Evolutionary conservation across 306 rosid genomes (phyloP), one percentile per base, ranked within the genome.

Genomic region (Sechiopsis laciniata): DNA sequence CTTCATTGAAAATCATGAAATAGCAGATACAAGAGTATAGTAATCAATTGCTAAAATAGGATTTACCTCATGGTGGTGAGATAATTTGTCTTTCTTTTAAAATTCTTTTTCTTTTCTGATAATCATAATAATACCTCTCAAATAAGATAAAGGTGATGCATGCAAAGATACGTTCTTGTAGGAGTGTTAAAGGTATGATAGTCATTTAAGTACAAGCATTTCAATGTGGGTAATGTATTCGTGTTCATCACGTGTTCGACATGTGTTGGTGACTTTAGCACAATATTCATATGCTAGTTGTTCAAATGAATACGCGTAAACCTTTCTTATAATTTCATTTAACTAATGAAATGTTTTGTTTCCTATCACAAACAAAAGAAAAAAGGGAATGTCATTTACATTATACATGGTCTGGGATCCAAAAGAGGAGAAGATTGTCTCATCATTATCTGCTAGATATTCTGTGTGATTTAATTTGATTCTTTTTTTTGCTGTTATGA

Each of bases 401-500:
- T 48, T 20, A 66, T 66, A 21, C 72, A 42, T 42, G 74, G 58
- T 8, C 21, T 22, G 40, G 20, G 56, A 67, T 11, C 29, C 29
- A 32, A 32, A 21, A 7, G 32, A 16, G 52, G 16, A 10, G 14
- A 10, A n/a, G 2, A 5, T 19, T 42, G 45, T 15, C 10, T 3
- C 3, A 11, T 20, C 20, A 10, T 29, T 67, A 12, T 21, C 56
- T 55, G 19, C 35, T 61, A n/a, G 26, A 42, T 32, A 58, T 54
- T 68, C 74, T 77, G 15, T 71, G 56, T 6, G 54, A 64, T 45
- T 26, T 26, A 26, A 26, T 26, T 26, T 26, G 1, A 48, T 1
- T 3, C 7, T 80, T 80, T 50, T 84, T 24, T 20, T 78, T 85
- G 79, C 67, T 79, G 83, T 80, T 66, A 64, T 57, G 69, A 71